Evolutionary conservation across 768 basidiomycete species (phyloP), one percentile per base, ranked within the genome.

Genomic region (Zangia roseola): DNA sequence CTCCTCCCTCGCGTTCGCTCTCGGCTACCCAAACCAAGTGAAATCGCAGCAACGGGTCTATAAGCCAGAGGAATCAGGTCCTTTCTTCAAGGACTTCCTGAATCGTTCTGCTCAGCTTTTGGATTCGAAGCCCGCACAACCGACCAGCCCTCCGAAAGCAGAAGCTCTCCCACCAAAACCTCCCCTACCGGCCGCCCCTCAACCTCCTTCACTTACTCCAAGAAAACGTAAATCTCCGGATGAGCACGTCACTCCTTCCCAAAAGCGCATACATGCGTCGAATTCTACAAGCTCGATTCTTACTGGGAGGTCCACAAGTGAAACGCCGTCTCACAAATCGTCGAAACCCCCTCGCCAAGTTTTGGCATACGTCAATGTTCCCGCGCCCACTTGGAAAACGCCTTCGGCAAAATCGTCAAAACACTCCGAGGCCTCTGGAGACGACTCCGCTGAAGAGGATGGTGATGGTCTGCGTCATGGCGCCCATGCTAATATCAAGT

Each of bases 1-100:
- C 2, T 90, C 88, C 14, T 90, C 88, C 12, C 78, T 89, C 47
- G 88, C 88, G 5, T 76, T 75, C 63, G 89, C 89, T 4, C 76
- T 91, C 20, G 86, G 84, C 6, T 67, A 72, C 35, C 73, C 71
- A 6, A 67, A 59, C 24, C 60, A 63, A 34, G 46, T 16, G 24
- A 64, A 54, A 40, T 36, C 59, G 6, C 64, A 67, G 21, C 55
- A 63, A 31, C 63, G 52, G 19, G 57, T 69, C 9, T 79, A 79
- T 57, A 65, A 69, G 17, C 76, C 84, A 6, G 73, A 79, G 47
- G 81, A 89, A 38, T 88, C 85, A 1, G 63, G 72, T 3, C 63
- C 70, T 4, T 90, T 87, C 63, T 88, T 88, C 63, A 77, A 85
- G 49, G 70, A 78, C 20, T 87, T 88, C 62, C 62, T 91, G 6